These are phyloP conservation scores for Austroboletus novae-zelandiae DNA, from an alignment of 1,284 basidiomycete species.

Conservation along the genomic window DNA sequence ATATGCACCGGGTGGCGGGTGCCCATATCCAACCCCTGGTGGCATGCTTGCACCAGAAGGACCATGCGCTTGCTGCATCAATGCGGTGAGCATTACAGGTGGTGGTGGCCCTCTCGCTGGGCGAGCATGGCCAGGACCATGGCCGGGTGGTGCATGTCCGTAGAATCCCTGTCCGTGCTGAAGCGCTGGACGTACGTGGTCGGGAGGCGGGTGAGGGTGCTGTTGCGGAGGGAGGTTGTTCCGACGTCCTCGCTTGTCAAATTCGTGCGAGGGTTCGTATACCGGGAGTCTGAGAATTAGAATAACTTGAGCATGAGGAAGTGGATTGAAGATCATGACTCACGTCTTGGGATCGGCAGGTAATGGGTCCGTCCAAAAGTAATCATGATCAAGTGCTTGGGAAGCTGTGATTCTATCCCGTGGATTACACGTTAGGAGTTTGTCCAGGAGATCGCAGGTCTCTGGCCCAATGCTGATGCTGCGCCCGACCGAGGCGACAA, in stretches of 20 bases:
- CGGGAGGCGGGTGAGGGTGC: constrained; percentile 19
- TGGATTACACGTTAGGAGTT: constrained; percentile 88
- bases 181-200: constrained; percentile 29
- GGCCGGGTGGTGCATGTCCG: constrained; percentile 20
- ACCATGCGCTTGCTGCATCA: constrained; percentile 29
- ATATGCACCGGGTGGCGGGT: constrained; percentile 11
- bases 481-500: constrained; percentile 1
- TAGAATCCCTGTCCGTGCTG: constrained; percentile 32
- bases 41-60: constrained; percentile 7
- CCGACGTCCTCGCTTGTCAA: constrained; percentile 74
- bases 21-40: constrained; percentile 12
- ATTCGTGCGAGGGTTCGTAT: constrained; percentile 83
- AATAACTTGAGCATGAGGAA: constrained; percentile 2
- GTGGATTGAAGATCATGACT: constrained; percentile 25
- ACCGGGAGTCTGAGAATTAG: constrained; percentile 55
- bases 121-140: constrained; percentile 20
- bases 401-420: constrained; percentile 87
- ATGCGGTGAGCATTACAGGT: constrained; percentile 26
- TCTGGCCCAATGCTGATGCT: constrained; percentile 60
- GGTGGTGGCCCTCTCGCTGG: constrained; percentile 23
- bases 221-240: constrained; percentile 24
- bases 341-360: constrained; percentile 83
- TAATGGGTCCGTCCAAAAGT: constrained; percentile 87
- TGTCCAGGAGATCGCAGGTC: constrained; percentile 89
- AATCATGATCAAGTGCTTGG: constrained; percentile 86